phyloP scores from a whole-genome alignment of 2,329 filamentous ascomycete genomes.

The Aspergillaceae sp. region DNA sequence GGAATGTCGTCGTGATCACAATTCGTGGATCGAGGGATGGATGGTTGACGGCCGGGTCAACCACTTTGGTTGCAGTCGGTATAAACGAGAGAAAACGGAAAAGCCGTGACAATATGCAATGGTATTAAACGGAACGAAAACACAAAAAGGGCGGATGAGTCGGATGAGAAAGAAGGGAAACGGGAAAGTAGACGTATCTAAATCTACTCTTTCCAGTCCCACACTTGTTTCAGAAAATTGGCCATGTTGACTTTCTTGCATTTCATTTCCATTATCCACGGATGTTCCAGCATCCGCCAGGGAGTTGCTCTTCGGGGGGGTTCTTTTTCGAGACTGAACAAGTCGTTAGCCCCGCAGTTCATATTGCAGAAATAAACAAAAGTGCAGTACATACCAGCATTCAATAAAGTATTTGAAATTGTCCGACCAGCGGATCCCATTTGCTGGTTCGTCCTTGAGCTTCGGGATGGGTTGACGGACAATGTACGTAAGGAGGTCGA shows the following conservation, averaged over 20 bases:
- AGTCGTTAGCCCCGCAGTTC: constrained; percentile 9
- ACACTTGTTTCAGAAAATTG: constrained; percentile 86
- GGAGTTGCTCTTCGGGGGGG: constrained; percentile 77
- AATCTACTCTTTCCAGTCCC: constrained; percentile 77
- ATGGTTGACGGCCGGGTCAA: too few species aligned
- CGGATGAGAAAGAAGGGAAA: constrained; percentile 1
- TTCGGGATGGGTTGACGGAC: constrained; percentile 91
- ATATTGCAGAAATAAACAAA: background rate
- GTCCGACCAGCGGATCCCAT: constrained; percentile 86
- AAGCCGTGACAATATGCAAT: background rate
- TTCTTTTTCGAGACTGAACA: constrained; percentile 80
- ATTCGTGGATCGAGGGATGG: too few species aligned
- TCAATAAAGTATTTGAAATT: constrained; percentile 99
- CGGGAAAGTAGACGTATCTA: background rate
- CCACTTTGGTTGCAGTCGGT: too few species aligned
- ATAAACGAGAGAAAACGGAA: too few species aligned
- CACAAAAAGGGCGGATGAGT: constrained; percentile 2
- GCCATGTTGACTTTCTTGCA: constrained; percentile 96
- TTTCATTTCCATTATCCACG: constrained; percentile 97
- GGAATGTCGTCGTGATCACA: too few species aligned
- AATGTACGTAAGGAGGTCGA: constrained; percentile 94
- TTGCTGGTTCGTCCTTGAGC: constrained; percentile 86
- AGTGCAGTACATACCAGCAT: constrained; percentile 63
- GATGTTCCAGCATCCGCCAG: constrained; percentile 98
- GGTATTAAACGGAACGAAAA: background rate